Conservation (phyloP, 257 asterid genomes). For the Cynanchum wilfordii region DNA sequence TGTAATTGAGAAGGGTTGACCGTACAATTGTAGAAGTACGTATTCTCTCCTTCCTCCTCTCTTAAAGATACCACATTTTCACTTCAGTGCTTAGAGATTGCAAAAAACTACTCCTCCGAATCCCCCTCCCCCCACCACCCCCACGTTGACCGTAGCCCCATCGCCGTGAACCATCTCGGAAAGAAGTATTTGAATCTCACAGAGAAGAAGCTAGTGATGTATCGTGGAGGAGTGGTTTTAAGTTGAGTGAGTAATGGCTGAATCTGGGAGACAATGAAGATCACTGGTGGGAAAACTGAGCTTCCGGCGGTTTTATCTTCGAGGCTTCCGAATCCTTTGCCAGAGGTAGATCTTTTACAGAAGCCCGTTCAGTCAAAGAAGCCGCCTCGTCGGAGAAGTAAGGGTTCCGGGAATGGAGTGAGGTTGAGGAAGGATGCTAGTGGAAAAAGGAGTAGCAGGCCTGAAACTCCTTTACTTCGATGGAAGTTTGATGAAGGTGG, state of each 20-base stretch:
- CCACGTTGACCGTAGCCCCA: not conserved
- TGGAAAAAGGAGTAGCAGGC: slow-evolving; percentile 38
- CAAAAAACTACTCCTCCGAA: not conserved
- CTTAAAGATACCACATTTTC: not conserved
- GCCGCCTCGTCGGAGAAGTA: slow-evolving; percentile 47
- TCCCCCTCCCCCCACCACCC: not conserved
- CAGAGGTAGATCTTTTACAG: slow-evolving; percentile 38
- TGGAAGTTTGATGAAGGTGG: slow-evolving; percentile 54
- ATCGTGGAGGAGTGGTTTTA: not conserved
- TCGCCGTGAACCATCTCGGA: not conserved
- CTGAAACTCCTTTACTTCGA: slow-evolving; percentile 51
- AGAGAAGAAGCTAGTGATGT: not conserved
- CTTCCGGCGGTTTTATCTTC: slow-evolving; percentile 15
- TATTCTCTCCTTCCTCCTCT: not conserved
- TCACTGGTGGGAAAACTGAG: slow-evolving; percentile 27
- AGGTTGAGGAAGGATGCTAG: slow-evolving; percentile 41
- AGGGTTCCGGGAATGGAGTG: slow-evolving; percentile 34
- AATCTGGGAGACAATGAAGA: slow-evolving; percentile 43
- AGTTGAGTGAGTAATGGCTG: slow-evolving; percentile 33
- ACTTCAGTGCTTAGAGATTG: slow-evolving; percentile 19
- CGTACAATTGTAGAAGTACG: slow-evolving; percentile 23
- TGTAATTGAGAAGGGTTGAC: slow-evolving; percentile 40
- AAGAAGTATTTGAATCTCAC: not conserved
- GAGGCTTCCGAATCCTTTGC: slow-evolving; percentile 18
- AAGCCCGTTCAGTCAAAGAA: slow-evolving; percentile 22